Conservation (phyloP, 306 rosid species). For the Vigna angularis region DNA sequence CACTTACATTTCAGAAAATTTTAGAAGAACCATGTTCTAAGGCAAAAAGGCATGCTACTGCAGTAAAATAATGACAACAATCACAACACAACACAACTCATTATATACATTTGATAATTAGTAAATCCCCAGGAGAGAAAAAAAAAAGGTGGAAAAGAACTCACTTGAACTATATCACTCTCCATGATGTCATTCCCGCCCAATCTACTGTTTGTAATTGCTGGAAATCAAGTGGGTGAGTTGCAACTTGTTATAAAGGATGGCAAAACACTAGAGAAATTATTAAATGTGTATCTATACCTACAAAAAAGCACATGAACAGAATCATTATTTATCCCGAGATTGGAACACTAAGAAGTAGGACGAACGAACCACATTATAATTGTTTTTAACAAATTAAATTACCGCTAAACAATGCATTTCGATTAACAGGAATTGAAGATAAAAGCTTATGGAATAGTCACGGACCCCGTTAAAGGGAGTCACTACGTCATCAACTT, state of each 20-base stretch:
- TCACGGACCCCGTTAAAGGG: background rate
- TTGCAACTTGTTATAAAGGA: conserved; percentile 55
- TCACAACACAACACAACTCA: background rate
- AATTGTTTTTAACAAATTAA: background rate
- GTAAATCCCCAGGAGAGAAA: background rate
- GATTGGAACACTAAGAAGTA: conserved; percentile 8
- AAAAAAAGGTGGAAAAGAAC: conserved; percentile 35
- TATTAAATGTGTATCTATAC: conserved; percentile 52
- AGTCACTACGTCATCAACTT: background rate
- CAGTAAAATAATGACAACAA: background rate
- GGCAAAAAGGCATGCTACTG: too few relatives aligned
- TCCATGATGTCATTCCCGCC: conserved; percentile 79
- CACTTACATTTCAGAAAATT: conserved; percentile 4
- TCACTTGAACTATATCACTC: conserved; percentile 79
- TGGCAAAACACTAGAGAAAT: conserved; percentile 51
- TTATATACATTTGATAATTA: conserved; percentile 16
- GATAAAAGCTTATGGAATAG: background rate
- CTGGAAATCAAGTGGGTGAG: conserved; percentile 85
- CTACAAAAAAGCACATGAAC: conserved; percentile 43
- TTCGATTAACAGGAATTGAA: background rate
- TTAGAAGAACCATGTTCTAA: background rate
- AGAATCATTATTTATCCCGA: conserved; percentile 33
- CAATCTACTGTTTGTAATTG: conserved; percentile 77
- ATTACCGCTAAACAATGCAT: conserved; percentile 1
- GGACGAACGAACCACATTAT: conserved; percentile 7